These are phyloP conservation scores for Sugiyamaella valdiviana DNA, from an alignment of 805 yeast genomes.

Conservation along the genomic window DNA sequence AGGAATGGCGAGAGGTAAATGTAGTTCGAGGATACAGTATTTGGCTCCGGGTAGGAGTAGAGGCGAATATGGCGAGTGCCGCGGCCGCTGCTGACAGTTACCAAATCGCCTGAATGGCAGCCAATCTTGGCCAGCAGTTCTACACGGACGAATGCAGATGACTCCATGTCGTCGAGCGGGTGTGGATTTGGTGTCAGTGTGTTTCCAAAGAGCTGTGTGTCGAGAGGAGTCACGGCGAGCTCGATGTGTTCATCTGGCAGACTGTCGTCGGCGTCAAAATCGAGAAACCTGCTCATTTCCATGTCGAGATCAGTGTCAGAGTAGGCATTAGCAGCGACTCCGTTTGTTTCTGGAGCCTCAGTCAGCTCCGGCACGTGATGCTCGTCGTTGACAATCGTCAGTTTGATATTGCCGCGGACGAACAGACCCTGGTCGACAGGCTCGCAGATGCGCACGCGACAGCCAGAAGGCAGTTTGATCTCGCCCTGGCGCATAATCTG, in stretches of 20 bases:
- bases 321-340: background rate
- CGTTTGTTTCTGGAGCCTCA: background rate
- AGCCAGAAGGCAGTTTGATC: constrained; percentile 39
- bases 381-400: constrained; percentile 44
- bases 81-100: constrained; percentile 20
- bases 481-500: constrained; percentile 40
- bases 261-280: constrained; percentile 11
- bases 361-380: background rate
- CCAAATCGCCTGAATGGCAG: constrained; percentile 63
- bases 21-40: constrained; percentile 34
- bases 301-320: constrained; percentile 19
- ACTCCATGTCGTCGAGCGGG: constrained; percentile 40
- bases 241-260: background rate
- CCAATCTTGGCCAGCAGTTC: constrained; percentile 52
- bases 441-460: constrained; percentile 55
- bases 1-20: constrained; percentile 62
- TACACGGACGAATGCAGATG: constrained; percentile 43
- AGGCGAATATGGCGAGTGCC: constrained; percentile 37
- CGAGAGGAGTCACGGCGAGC: constrained; percentile 7
- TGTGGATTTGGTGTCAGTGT: constrained; percentile 21
- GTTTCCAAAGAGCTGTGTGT: constrained; percentile 8
- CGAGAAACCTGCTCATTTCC: constrained; percentile 21
- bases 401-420: constrained; percentile 37
- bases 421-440: constrained; percentile 67
- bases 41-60: constrained; percentile 62